phyloP scores from a whole-genome alignment of 345 rosid species.

The Ailanthus altissimus region DNA sequence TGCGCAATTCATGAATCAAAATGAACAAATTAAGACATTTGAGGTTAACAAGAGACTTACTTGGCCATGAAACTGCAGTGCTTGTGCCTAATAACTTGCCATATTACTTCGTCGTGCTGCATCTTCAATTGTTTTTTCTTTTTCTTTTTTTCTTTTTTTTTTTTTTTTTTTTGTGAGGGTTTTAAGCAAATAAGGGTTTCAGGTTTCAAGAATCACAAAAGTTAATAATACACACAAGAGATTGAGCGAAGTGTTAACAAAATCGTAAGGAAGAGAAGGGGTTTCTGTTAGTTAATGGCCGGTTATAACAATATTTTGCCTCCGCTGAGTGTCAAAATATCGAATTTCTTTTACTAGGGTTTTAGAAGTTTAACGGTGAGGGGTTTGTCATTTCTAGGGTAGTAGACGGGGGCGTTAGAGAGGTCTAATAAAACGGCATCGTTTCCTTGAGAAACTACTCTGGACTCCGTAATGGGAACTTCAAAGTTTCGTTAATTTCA shows the following conservation, averaged over 20 bases:
- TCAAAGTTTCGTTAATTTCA: no score
- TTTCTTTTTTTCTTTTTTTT: no score
- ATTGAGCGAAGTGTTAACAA: background rate
- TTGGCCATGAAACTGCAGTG: constrained; percentile 99
- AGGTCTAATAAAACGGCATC: background rate
- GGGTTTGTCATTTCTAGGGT: background rate
- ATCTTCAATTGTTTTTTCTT: constrained; percentile 33
- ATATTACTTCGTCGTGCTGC: constrained; percentile 98
- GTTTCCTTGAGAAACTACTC: no score
- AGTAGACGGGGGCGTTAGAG: background rate
- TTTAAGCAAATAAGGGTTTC: background rate
- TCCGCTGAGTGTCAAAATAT: background rate
- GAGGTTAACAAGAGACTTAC: constrained; percentile 32
- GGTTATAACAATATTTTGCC: constrained; percentile 1
- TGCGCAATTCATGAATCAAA: background rate
- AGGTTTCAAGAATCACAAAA: background rate
- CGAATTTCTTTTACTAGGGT: background rate
- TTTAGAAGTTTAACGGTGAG: background rate
- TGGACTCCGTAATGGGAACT: no score
- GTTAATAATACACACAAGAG: background rate
- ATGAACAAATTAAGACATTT: background rate
- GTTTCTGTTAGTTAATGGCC: background rate
- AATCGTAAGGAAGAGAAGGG: background rate
- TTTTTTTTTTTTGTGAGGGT: no score
- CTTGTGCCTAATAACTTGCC: constrained; percentile 95